phyloP scores from a whole-genome alignment of 2,329 filamentous ascomycete genomes.

The Tolypocladium sp. region DNA sequence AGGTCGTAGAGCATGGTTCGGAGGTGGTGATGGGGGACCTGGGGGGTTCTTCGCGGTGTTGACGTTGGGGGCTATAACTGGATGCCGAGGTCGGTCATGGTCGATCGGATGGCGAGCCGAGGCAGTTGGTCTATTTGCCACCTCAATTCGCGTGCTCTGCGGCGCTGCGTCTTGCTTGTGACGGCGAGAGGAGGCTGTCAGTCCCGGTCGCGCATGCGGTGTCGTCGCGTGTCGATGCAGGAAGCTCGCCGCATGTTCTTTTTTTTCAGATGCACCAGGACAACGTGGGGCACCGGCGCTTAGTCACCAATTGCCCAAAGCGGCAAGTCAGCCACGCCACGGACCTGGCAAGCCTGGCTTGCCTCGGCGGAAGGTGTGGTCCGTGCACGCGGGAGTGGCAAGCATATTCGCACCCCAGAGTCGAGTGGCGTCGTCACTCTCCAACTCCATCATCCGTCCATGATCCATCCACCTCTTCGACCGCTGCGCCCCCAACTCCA shows the following conservation, averaged over 20 bases:
- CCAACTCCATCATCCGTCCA: neutral
- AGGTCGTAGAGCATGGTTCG: conserved; percentile 96
- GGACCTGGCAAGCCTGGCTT: too few species aligned
- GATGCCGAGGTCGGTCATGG: neutral
- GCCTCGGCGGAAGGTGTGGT: neutral
- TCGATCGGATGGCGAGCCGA: neutral
- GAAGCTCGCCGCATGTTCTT: neutral
- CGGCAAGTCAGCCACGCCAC: too few species aligned
- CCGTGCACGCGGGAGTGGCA: neutral
- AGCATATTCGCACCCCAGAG: too few species aligned
- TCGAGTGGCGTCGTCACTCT: neutral
- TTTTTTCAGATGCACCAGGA: too few species aligned
- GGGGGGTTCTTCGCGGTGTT: neutral
- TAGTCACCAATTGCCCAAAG: neutral
- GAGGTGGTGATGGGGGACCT: neutral
- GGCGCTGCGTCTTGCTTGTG: neutral
- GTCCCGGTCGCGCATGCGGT: neutral
- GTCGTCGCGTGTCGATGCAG: neutral
- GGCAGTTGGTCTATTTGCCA: neutral
- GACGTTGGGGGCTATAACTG: neutral
- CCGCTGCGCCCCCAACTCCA: neutral
- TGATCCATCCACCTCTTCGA: neutral
- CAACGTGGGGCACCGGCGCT: neutral
- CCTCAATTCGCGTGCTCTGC: neutral
- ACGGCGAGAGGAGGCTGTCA: neutral